Base-by-base conservation (phyloP, 78 protist species). In the Isochrysis galbana region DNA sequence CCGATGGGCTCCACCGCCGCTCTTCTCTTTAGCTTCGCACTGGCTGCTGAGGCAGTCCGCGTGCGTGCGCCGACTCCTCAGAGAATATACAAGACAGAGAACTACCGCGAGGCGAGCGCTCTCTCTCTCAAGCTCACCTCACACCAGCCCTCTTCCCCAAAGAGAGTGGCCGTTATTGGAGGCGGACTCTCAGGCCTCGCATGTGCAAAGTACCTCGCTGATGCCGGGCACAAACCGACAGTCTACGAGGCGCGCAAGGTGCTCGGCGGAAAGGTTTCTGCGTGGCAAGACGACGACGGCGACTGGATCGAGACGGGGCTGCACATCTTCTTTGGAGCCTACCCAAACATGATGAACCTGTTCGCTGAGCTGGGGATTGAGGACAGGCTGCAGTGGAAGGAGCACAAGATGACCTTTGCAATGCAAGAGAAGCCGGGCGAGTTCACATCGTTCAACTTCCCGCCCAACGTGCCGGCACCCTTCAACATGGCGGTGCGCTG, bases 281-380 rank as follows among this genome's bases (percentile, higher is more conserved):
- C 94, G 0, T 93, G 94, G 94, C 94, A 93, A 77, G 94, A 93
- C 89, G 90, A 42, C 34, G 94, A 93, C 72, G 94, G 94, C 55
- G 94, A 93, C 78, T 88, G 91, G 94, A 47, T 87, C 74, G 94
- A 93, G 92, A 93, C 94, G 14, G 94, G 94, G 21, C 94, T 93
- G 61, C 94, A 93, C 74, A 93, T 93, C 36, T 93, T 93, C 89
- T 93, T 93, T 22, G 94, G 94, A 42, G 94, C 94, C 41, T 93
- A 93, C 89, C 94, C 94, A 32, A 93, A 93, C 89, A 93, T 93
- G 94, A 74, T 93, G 89, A 67, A 77, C 89, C 77, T 93, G 32
- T 93, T 93, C 42, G 19, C 25, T 21, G 94, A 93, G 89, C 94
- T 93, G 39, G 89, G 47, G 54, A 88, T 93, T 36, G 70, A 80